Evolutionary conservation across 768 basidiomycete genomes (phyloP), one percentile per base, ranked within the genome.

Genomic region (Xerocomus brunneocitrinus): DNA sequence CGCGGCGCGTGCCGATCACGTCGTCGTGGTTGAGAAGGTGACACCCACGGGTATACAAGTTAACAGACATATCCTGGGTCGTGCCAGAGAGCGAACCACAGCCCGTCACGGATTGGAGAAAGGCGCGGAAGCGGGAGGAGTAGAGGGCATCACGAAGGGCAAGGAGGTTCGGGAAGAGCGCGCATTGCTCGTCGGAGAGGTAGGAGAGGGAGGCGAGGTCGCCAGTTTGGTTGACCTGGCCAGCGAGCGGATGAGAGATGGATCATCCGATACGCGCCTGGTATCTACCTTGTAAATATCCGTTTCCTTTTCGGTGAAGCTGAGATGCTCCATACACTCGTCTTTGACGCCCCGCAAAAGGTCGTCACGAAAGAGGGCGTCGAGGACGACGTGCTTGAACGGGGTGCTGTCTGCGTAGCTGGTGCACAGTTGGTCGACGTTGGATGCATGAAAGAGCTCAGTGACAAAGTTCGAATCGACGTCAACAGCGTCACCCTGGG

Each of bases 1-100:
- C 89, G 39, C 92, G 83, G 25, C 95, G 87, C 8, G 92, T 82
- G 56, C 93, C 93, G 65, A 98, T 98, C 25, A 95, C 95, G 69
- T 98, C 95, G 83, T 98, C 95, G 76, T 98, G 95, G 70, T 95
- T 91, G 63, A 98, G 84, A 9, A 98, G 81, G 71, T 98, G 94
- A 68, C 87, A 97, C 42, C 93, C 91, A 56, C 86, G 82, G 19
- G 85, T 87, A 72, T 98, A 98, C 8, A 89, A 85, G 65, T 92
- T 93, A 55, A 95, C 87, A 40, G 91, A 91, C 84, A 95, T 94
- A 75, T 98, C 95, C 65, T 92, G 93, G 68, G 94, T 95, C 40
- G 77, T 79, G 47, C 94, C 93, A 28, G 90, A 93, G 43, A 98
- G 79, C 5, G 94, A 84, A 4, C 92, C 94, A 59, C 95, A 98